Evolutionary conservation across 148 eudicot genomes (phyloP).

Genomic region (Vaccinium vitisidaea): DNA sequence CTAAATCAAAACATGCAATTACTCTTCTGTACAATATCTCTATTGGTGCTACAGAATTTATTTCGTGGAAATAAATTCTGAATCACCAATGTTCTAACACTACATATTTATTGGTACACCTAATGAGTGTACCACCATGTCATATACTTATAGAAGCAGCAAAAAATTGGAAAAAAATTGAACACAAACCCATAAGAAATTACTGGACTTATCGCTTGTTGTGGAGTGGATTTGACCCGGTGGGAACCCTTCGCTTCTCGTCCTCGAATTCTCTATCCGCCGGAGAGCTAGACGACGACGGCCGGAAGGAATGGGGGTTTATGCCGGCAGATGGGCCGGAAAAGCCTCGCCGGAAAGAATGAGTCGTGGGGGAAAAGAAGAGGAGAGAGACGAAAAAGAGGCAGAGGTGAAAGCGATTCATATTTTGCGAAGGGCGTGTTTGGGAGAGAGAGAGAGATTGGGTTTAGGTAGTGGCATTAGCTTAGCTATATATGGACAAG

Average conservation of each 20-base stretch:
- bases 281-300: neutral
- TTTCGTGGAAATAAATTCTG: slow-evolving; percentile 3
- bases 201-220: slow-evolving; percentile 21
- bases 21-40: slow-evolving; percentile 5
- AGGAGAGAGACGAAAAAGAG: slow-evolving; percentile 14
- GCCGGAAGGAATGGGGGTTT: slow-evolving; percentile 11
- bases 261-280: slow-evolving; percentile 9
- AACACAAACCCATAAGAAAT: neutral
- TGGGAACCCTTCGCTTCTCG: slow-evolving; percentile 37
- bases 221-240: slow-evolving; percentile 45
- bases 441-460: neutral
- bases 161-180: neutral
- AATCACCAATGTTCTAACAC: slow-evolving; percentile 15
- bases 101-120: neutral
- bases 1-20: neutral
- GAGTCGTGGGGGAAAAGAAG: neutral
- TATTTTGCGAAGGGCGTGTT: neutral
- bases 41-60: slow-evolving; percentile 15
- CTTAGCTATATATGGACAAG: neutral
- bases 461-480: neutral
- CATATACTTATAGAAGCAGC: slow-evolving; percentile 3
- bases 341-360: neutral
- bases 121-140: neutral
- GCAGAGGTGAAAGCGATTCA: slow-evolving; percentile 22
- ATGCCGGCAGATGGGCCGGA: neutral